A percentile compares a stretch with the other conserved stretches of the same genome.
phyloP scores from a whole-genome alignment of 2,329 filamentous ascomycete genomes.

The Diaporthe australafricana region DNA sequence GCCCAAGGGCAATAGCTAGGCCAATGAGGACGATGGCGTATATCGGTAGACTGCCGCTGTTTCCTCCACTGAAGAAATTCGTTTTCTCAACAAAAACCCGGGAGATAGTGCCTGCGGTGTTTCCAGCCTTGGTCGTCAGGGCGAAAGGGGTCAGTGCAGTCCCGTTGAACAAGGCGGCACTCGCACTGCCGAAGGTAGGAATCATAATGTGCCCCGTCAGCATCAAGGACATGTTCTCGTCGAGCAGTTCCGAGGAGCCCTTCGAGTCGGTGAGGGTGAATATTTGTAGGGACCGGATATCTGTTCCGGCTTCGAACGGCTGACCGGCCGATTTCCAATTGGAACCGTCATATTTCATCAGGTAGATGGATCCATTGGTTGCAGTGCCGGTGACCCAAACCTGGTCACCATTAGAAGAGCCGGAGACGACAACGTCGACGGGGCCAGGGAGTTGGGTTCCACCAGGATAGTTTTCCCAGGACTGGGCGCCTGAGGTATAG shows the following conservation, averaged over 20 bases:
- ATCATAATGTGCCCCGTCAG: constrained; percentile 86
- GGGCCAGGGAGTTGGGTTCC: constrained; percentile 80
- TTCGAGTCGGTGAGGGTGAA: constrained; percentile 79
- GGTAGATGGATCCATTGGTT: constrained; percentile 75
- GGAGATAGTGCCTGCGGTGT: constrained; percentile 78
- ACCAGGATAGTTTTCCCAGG: constrained; percentile 74
- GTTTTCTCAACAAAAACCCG: constrained; percentile 86
- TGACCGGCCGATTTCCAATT: constrained; percentile 76
- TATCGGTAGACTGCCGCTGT: constrained; percentile 29
- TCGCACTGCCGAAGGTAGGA: constrained; percentile 81
- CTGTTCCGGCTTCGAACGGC: constrained; percentile 72
- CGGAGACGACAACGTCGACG: constrained; percentile 80
- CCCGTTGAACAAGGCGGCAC: constrained; percentile 90
- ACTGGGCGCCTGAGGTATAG: constrained; percentile 76
- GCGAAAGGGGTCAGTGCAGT: constrained; percentile 82
- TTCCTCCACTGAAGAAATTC: constrained; percentile 75
- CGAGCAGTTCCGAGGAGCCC: constrained; percentile 71
- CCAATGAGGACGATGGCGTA: constrained; percentile 76
- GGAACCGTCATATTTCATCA: constrained; percentile 84
- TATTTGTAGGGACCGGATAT: constrained; percentile 84
- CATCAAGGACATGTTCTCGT: constrained; percentile 77
- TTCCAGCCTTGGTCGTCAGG: constrained; percentile 76
- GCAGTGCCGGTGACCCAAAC: constrained; percentile 86
- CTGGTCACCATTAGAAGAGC: constrained; percentile 76
- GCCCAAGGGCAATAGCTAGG: constrained; percentile 79